A percentile compares a stretch with the other conserved stretches of the same genome.
Conservation (phyloP, 768 basidiomycete species). For the Calocera cornea region DNA sequence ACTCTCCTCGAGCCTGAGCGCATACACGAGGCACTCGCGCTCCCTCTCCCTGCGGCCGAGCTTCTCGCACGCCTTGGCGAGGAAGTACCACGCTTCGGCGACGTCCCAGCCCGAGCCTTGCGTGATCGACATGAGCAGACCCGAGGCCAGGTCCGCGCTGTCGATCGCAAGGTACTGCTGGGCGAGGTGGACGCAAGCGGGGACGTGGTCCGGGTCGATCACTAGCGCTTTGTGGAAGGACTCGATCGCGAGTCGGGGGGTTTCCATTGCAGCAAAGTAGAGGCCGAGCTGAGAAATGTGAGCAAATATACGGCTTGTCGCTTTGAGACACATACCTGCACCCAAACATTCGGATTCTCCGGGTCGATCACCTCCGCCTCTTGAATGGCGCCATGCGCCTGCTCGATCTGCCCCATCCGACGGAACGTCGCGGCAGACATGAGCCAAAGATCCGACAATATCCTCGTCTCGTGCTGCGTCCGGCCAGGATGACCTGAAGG, state of each 20-base stretch:
- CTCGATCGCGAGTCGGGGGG: conserved; percentile 49
- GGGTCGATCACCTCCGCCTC: conserved; percentile 87
- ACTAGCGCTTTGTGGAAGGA: conserved; percentile 83
- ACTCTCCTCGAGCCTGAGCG: conserved; percentile 36
- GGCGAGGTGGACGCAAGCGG: conserved; percentile 66
- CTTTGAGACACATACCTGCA: conserved; percentile 49
- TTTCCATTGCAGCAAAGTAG: conserved; percentile 49
- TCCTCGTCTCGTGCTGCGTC: conserved; percentile 41
- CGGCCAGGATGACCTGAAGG: conserved; percentile 14
- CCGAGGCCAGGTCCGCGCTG: conserved; percentile 69
- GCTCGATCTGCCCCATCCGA: conserved; percentile 75
- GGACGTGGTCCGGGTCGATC: conserved; percentile 61
- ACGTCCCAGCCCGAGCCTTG: conserved; percentile 77
- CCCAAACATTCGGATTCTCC: conserved; percentile 81
- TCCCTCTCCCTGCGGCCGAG: conserved; percentile 61
- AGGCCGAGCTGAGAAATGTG: conserved; percentile 46
- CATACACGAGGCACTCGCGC: conserved; percentile 57
- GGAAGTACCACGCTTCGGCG: conserved; percentile 88
- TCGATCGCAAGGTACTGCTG: conserved; percentile 50
- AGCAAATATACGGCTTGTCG: not conserved
- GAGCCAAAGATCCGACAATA: conserved; percentile 81
- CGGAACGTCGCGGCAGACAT: conserved; percentile 92
- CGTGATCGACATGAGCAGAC: conserved; percentile 62
- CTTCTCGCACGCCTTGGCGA: conserved; percentile 66
- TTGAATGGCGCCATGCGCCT: conserved; percentile 79